A percentile compares a stretch with the other conserved stretches of the same genome.
These are phyloP conservation scores for Pyrenochaeta sp. DNA, from an alignment of 2,329 filamentous ascomycete genomes.

Conservation along the genomic window DNA sequence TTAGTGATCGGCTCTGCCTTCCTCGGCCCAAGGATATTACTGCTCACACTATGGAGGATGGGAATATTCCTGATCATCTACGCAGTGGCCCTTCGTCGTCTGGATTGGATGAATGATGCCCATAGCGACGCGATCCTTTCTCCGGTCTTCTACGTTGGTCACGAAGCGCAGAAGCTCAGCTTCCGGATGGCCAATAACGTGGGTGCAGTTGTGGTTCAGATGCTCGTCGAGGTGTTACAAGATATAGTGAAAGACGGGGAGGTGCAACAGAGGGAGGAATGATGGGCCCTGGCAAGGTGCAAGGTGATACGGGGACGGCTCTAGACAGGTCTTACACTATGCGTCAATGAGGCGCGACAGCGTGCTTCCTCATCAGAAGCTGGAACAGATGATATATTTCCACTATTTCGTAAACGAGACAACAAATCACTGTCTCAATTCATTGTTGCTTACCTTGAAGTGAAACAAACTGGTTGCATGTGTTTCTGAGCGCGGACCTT, in stretches of 20 bases:
- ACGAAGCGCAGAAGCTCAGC: slow-evolving; percentile 50
- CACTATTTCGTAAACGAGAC: no score
- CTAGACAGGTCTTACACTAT: background rate
- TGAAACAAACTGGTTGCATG: background rate
- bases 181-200: background rate
- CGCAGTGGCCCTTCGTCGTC: background rate
- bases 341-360: background rate
- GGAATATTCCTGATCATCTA: slow-evolving; percentile 1
- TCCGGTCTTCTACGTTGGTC: background rate
- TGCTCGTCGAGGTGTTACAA: background rate
- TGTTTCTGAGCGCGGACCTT: background rate
- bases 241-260: background rate
- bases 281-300: background rate
- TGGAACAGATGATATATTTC: background rate
- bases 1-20: background rate
- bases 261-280: background rate
- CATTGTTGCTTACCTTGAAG: background rate
- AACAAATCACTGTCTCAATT: no score
- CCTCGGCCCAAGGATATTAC: slow-evolving; percentile 1
- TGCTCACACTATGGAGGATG: slow-evolving; percentile 7
- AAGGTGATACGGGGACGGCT: background rate
- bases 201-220: background rate
- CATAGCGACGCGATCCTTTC: slow-evolving; percentile 6
- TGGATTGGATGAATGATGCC: background rate
- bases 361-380: background rate